Conservation (phyloP, 306 rosid species). For the Inga laurina region DNA sequence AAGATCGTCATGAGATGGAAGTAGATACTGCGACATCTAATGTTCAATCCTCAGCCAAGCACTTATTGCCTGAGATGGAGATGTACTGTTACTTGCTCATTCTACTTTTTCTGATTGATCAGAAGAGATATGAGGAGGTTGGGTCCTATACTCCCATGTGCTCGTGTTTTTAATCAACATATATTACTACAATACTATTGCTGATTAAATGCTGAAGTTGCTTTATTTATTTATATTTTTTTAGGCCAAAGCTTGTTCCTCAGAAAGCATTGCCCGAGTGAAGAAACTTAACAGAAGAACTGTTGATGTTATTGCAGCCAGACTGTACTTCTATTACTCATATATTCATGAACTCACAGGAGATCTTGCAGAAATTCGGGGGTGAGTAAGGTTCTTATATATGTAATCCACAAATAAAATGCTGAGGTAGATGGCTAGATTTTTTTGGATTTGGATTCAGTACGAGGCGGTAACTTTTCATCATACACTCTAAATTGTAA, state of each 20-base stretch:
- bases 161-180: not conserved
- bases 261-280: constrained; percentile 77
- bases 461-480: not conserved
- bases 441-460: not conserved
- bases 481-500: not conserved
- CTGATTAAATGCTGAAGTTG: constrained; percentile 18
- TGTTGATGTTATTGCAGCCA: constrained; percentile 85
- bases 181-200: not conserved
- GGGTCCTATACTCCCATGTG: not conserved
- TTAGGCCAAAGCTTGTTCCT: constrained; percentile 91
- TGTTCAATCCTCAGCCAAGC: constrained; percentile 59
- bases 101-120: constrained; percentile 89
- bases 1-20: constrained; percentile 84
- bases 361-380: constrained; percentile 94
- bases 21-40: constrained; percentile 79
- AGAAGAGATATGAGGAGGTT: constrained; percentile 84
- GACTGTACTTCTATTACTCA: constrained; percentile 87
- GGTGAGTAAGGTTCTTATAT: constrained; percentile 57
- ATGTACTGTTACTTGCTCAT: constrained; percentile 81
- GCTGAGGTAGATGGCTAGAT: not conserved
- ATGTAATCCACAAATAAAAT: not conserved
- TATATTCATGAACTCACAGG: constrained; percentile 86
- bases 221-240: constrained; percentile 11
- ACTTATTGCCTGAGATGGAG: constrained; percentile 85
- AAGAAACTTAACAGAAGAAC: constrained; percentile 87